Percentiles rank a stretch among this genome's conserved stretches.
phyloP scores from a whole-genome alignment of 305 asterid genomes.

The Caryopteris hybrid region DNA sequence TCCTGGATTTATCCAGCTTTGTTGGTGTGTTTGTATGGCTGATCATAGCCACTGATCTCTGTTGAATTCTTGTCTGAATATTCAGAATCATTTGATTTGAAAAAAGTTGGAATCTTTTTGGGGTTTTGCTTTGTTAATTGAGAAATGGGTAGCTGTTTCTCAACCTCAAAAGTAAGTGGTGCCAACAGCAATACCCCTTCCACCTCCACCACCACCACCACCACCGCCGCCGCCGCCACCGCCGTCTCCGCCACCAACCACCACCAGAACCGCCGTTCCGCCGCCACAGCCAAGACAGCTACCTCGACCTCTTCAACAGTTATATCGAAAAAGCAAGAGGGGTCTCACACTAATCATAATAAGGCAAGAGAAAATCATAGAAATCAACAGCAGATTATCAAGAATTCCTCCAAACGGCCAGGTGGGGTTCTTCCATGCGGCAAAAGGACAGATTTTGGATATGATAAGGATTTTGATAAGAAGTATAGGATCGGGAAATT shows the following conservation, averaged over 20 bases:
- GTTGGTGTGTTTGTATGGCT: neutral
- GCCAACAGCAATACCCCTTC: constrained; percentile 44
- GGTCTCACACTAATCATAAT: constrained; percentile 26
- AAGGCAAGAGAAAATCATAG: constrained; percentile 29
- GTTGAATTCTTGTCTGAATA: constrained; percentile 16
- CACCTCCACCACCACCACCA: constrained; percentile 20
- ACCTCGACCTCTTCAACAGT: constrained; percentile 9
- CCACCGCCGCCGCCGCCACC: constrained; percentile 20
- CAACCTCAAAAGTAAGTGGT: constrained; percentile 54
- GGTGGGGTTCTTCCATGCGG: constrained; percentile 66
- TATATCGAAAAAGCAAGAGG: constrained; percentile 25
- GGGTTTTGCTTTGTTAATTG: neutral
- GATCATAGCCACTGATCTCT: constrained; percentile 20
- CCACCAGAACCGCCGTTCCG: constrained; percentile 30
- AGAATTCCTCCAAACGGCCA: constrained; percentile 40
- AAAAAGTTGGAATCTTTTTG: constrained; percentile 14
- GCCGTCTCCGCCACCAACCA: constrained; percentile 19
- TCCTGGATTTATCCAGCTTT: neutral
- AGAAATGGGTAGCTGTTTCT: constrained; percentile 68
- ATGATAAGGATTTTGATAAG: constrained; percentile 61
- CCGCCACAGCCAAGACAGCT: constrained; percentile 28
- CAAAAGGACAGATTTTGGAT: constrained; percentile 78
- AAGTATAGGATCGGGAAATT: constrained; percentile 60
- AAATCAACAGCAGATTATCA: constrained; percentile 28
- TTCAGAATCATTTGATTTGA: constrained; percentile 22